phyloP scores from a whole-genome alignment of 352 stramenopile species.

The Bremia lactucae region DNA sequence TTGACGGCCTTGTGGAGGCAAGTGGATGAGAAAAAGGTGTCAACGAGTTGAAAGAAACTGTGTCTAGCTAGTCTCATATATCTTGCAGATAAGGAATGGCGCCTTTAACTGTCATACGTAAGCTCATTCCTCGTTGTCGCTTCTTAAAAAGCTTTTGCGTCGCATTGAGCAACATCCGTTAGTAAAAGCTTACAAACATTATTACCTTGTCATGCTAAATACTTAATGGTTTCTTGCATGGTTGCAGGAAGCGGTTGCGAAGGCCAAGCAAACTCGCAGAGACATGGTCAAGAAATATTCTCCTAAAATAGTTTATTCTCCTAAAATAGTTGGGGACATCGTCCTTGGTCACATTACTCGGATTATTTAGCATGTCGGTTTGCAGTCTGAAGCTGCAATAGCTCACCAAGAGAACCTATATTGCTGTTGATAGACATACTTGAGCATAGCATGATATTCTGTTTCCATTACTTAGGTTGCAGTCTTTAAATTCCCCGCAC shows the following conservation, averaged over 20 bases:
- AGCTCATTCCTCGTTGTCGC: constrained; percentile 71
- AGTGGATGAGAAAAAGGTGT: background rate
- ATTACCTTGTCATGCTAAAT: background rate
- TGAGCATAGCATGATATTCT: too few species aligned
- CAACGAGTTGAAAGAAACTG: too few species aligned
- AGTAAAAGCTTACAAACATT: constrained; percentile 15
- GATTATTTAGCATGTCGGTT: constrained; percentile 35
- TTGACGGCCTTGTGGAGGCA: constrained; percentile 75
- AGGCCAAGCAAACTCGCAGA: constrained; percentile 51
- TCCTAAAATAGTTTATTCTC: constrained; percentile 76
- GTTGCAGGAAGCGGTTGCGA: constrained; percentile 41
- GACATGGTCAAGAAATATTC: constrained; percentile 84
- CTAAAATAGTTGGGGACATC: constrained; percentile 55
- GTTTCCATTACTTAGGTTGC: too few species aligned
- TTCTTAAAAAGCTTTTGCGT: constrained; percentile 59
- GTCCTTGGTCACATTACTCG: constrained; percentile 56
- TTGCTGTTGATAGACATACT: too few species aligned
- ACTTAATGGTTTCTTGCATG: background rate
- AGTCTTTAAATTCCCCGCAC: too few species aligned
- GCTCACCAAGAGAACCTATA: constrained; percentile 55
- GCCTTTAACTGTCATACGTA: constrained; percentile 75
- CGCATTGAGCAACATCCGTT: constrained; percentile 48
- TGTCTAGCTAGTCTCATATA: too few species aligned
- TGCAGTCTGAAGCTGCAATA: constrained; percentile 9
- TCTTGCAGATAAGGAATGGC: constrained; percentile 75